phyloP scores from a whole-genome alignment of 805 yeast genomes.

The Schizosaccharomyces japonicus region DNA sequence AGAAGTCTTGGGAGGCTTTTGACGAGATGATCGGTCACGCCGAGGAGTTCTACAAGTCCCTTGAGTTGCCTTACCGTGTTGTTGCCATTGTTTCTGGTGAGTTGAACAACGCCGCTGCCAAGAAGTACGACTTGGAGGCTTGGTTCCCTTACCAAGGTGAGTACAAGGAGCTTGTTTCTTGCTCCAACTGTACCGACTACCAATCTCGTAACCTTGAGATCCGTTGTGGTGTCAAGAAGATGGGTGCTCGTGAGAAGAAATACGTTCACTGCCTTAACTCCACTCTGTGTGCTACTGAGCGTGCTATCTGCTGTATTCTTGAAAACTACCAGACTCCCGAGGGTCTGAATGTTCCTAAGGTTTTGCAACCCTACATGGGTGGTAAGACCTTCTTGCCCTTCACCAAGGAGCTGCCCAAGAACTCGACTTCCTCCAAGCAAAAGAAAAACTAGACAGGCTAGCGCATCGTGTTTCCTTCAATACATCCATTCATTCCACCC shows the following conservation, averaged over 20 bases:
- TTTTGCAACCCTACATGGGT: slow-evolving; percentile 83
- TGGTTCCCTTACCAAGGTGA: slow-evolving; percentile 99
- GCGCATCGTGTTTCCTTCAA: not conserved
- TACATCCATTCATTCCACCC: not conserved
- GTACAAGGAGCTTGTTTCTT: slow-evolving; percentile 90
- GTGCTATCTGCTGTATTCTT: slow-evolving; percentile 89
- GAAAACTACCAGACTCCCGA: slow-evolving; percentile 97
- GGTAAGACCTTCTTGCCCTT: slow-evolving; percentile 93
- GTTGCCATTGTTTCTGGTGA: slow-evolving; percentile 97
- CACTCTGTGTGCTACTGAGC: slow-evolving; percentile 90
- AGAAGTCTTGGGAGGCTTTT: slow-evolving; percentile 91
- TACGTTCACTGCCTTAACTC: slow-evolving; percentile 97
- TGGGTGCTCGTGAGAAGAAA: slow-evolving; percentile 84
- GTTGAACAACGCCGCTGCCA: slow-evolving; percentile 95
- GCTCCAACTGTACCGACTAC: slow-evolving; percentile 98
- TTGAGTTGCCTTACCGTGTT: slow-evolving; percentile 85
- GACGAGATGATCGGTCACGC: slow-evolving; percentile 80
- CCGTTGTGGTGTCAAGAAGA: slow-evolving; percentile 92
- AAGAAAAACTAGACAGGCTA: slow-evolving; percentile 17
- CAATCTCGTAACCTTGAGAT: slow-evolving; percentile 96
- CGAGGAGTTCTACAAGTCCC: slow-evolving; percentile 79
- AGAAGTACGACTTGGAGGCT: slow-evolving; percentile 94
- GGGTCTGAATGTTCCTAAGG: slow-evolving; percentile 53
- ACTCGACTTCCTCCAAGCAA: slow-evolving; percentile 50
- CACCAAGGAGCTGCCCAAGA: slow-evolving; percentile 77